Base-by-base conservation (phyloP, 441 rosid species). In the Mallotus repandus region DNA sequence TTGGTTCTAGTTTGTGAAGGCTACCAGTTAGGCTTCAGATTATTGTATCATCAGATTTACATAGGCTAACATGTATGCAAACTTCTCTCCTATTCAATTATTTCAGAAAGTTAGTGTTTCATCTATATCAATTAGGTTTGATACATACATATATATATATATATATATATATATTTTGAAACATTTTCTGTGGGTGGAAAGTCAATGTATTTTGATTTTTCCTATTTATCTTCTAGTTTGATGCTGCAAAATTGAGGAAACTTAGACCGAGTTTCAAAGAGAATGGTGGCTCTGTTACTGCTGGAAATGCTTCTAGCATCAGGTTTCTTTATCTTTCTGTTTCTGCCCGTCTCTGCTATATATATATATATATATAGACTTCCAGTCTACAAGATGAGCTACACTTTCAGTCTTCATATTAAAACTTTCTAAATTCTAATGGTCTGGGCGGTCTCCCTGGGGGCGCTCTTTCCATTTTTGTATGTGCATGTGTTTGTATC, bases 261-360 rank as follows among this genome's bases (percentile, higher is more conserved):
- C 96, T 95, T 70, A 86, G 83, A 79, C 96, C 99, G 57, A 95
- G 94, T 82, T 95, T 95, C 82, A 93, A 93, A 86, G 82, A 78
- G 74, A 77, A 86, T 72, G 92, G 96, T 13, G 99, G 99, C 74
- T 79, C 99, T 67, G 94, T 95, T 67, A 95, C 98, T 63, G 99
- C 99, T 22, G 99, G 98, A 72, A 95, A 95, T 89, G 97, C 99
- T 79, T 93, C 99, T 77, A 91, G 74, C 80, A 91, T 91, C 84
- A 93, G 99, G 99, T 94, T 46, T 70, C 63, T 73, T 49, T 43
- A 25, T 68, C 21, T 50, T 38, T 64, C 60, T 50, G 46, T 62
- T 32, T 29, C 5, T 67, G 18, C 29, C 25, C 22, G 1, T 38
- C 21, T 45, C 19, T 12, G 7, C 4, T 7, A 56, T 11, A 56